phyloP scores from a whole-genome alignment of 441 rosid species.

The Brassica hybrid region DNA sequence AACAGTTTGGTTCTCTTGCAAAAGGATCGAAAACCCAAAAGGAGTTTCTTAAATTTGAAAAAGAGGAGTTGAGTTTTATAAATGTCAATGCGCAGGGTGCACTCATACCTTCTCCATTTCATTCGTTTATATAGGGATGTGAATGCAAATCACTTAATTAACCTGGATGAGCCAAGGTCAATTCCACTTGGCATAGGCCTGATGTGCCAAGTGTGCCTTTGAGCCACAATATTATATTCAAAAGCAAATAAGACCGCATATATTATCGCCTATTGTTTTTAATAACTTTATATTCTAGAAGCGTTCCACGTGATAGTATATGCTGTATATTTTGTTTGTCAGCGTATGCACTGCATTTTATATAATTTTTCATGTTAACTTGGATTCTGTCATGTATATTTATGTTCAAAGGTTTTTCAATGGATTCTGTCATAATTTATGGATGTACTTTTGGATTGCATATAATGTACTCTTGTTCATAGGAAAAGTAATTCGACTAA shows the following conservation, averaged over 20 bases:
- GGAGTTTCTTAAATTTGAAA: not conserved
- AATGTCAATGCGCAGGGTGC: slow-evolving; percentile 37
- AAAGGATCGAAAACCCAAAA: not conserved
- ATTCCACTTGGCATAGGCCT: slow-evolving; percentile 72
- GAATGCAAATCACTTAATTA: slow-evolving; percentile 21
- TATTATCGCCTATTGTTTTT: not conserved
- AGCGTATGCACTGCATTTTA: not conserved
- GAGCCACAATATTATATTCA: slow-evolving; percentile 42
- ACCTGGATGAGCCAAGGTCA: slow-evolving; percentile 56
- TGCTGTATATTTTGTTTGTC: not conserved
- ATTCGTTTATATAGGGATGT: slow-evolving; percentile 32
- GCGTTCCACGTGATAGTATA: slow-evolving; percentile 29
- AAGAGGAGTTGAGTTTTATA: slow-evolving; percentile 33
- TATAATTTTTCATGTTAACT: slow-evolving; percentile 25
- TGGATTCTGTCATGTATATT: slow-evolving; percentile 28
- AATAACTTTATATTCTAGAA: slow-evolving; percentile 28
- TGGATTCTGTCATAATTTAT: slow-evolving; percentile 33
- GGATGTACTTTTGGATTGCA: slow-evolving; percentile 2
- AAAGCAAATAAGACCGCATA: slow-evolving; percentile 3
- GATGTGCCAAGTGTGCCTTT: slow-evolving; percentile 26
- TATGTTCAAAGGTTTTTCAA: too few relatives aligned
- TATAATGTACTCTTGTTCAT: not conserved
- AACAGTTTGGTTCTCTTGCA: not conserved
- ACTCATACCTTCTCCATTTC: slow-evolving; percentile 19
- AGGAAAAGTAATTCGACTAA: slow-evolving; percentile 6